These are phyloP conservation scores for Aspergillus brunneoviolaceus DNA, from an alignment of 2,329 filamentous ascomycete species.

Conservation along the genomic window DNA sequence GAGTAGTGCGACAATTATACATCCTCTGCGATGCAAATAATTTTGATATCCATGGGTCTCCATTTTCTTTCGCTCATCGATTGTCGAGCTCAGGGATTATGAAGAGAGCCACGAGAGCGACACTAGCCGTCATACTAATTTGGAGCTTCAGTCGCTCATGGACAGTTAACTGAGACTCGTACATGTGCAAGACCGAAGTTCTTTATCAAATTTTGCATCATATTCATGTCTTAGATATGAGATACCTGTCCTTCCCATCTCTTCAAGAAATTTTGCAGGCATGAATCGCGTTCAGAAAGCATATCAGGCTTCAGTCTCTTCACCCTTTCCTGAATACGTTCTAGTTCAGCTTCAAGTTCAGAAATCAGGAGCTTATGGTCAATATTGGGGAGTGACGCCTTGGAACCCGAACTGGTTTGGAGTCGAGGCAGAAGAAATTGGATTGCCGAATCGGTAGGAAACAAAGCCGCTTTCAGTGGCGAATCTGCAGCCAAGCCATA, in stretches of 20 bases:
- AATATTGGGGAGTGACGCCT: constrained; percentile 28
- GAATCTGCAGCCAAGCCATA: constrained; percentile 31
- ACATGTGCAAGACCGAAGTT: background rate
- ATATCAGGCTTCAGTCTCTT: constrained; percentile 35
- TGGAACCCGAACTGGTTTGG: constrained; percentile 29
- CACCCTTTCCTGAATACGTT: constrained; percentile 32
- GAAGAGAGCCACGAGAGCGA: background rate
- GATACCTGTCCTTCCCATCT: constrained; percentile 26
- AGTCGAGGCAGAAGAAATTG: constrained; percentile 34
- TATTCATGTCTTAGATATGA: background rate
- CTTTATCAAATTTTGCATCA: no score
- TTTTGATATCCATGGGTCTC: no score
- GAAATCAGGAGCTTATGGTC: constrained; percentile 28
- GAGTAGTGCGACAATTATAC: background rate
- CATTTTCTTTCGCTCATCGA: no score
- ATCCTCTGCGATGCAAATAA: no score
- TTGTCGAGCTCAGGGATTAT: no score
- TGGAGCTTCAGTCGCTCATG: no score
- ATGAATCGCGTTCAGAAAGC: constrained; percentile 32
- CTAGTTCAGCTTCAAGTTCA: constrained; percentile 33
- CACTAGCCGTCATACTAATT: background rate
- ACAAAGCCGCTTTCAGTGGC: constrained; percentile 31
- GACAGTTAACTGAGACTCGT: background rate
- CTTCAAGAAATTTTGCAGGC: constrained; percentile 33
- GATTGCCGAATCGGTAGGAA: constrained; percentile 32